These are phyloP conservation scores for Trichoderma virens DNA, from an alignment of 495 filamentous ascomycete genomes.

Conservation along the genomic window DNA sequence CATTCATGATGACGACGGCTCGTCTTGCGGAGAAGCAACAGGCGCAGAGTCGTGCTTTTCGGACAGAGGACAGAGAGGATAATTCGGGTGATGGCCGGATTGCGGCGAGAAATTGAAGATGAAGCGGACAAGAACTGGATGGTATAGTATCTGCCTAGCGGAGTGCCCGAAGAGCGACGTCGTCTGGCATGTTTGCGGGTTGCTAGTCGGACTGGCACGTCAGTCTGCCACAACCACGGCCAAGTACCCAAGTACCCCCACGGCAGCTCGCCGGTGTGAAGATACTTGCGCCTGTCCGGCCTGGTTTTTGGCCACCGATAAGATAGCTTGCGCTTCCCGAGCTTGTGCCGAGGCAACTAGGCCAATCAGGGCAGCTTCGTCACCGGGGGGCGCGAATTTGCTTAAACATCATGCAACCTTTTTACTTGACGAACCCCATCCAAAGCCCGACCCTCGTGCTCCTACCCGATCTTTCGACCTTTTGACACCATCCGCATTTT, in stretches of 20 bases:
- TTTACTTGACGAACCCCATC: conserved; percentile 7
- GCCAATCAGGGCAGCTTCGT: conserved; percentile 1
- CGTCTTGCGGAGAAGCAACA: background rate
- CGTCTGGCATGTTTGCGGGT: background rate
- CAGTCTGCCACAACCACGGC: background rate
- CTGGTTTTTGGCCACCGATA: background rate
- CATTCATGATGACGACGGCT: conserved; percentile 25
- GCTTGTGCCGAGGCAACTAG: background rate
- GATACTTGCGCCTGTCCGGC: background rate
- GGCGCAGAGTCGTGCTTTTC: background rate
- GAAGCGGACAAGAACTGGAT: background rate
- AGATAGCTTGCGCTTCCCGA: background rate
- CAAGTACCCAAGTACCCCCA: background rate
- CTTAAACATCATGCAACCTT: conserved; percentile 9
- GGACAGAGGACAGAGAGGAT: background rate
- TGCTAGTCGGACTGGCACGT: background rate
- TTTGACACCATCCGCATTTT: conserved; percentile 1
- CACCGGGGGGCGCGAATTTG: background rate
- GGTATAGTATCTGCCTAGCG: background rate
- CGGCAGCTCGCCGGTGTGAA: background rate
- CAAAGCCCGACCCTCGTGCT: conserved; percentile 2
- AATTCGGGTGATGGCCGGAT: background rate
- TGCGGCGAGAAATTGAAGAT: background rate
- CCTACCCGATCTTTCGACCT: background rate
- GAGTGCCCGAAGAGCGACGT: background rate